Conservation (phyloP, 2,329 filamentous ascomycete species). For the Epichloe aotearoae region DNA sequence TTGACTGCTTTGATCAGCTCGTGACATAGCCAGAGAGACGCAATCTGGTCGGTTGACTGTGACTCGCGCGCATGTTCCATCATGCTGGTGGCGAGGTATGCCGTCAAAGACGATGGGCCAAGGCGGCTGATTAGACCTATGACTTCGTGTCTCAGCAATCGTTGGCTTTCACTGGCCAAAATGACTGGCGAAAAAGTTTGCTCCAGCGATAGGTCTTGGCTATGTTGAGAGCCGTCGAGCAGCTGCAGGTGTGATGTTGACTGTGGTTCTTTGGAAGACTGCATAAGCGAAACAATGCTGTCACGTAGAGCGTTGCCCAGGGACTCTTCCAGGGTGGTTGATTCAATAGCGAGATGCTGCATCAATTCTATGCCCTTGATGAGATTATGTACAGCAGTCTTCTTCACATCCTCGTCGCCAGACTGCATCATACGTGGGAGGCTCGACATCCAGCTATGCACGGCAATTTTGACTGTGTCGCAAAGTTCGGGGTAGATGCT, state of each 20-base stretch:
- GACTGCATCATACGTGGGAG: conserved; percentile 74
- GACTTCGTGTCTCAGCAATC: conserved; percentile 44
- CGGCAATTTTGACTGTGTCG: conserved; percentile 52
- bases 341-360: conserved; percentile 47
- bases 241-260: conserved; percentile 15
- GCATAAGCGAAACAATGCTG: conserved; percentile 42
- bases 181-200: conserved; percentile 46
- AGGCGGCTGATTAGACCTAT: conserved; percentile 42
- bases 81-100: conserved; percentile 51
- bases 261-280: conserved; percentile 11
- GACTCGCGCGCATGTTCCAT: conserved; percentile 48
- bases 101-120: conserved; percentile 43
- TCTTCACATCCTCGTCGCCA: conserved; percentile 67
- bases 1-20: conserved; percentile 52
- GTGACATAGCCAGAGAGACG: conserved; percentile 70
- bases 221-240: conserved; percentile 13
- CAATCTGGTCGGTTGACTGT: conserved; percentile 45
- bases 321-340: conserved; percentile 51
- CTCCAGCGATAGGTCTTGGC: conserved; percentile 6
- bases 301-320: conserved; percentile 60
- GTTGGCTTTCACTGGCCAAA: conserved; percentile 52
- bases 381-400: conserved; percentile 61
- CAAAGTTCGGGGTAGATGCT: conserved; percentile 47
- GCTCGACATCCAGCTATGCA: conserved; percentile 71
- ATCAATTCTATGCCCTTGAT: conserved; percentile 58